A percentile compares a stretch with the other conserved stretches of the same genome.
Conservation (phyloP, 345 rosid species). For the Ceriops decandra region DNA sequence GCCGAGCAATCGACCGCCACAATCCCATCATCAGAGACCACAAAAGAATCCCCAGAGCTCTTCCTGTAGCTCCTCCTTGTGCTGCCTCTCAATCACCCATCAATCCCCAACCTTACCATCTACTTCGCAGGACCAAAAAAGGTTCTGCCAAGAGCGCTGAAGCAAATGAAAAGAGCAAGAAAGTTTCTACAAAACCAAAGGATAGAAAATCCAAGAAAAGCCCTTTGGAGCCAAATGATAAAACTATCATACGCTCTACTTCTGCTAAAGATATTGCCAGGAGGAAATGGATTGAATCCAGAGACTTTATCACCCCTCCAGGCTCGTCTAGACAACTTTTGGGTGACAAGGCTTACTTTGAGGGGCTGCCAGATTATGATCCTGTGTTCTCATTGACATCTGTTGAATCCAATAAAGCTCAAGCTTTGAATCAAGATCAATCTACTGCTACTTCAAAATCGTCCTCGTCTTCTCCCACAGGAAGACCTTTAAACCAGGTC, state of each 20-base stretch:
- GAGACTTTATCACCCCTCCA: constrained; percentile 53
- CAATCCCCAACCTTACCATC: constrained; percentile 39
- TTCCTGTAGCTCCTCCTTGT: constrained; percentile 36
- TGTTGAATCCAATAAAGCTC: constrained; percentile 22
- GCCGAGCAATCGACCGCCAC: constrained; percentile 78
- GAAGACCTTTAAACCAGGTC: constrained; percentile 56
- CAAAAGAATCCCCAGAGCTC: constrained; percentile 46
- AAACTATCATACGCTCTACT: not conserved
- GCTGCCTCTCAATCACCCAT: constrained; percentile 41
- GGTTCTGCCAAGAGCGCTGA: constrained; percentile 16
- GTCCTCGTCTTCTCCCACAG: constrained; percentile 31
- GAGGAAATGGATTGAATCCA: constrained; percentile 40
- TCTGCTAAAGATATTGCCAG: constrained; percentile 12
- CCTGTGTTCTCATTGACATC: constrained; percentile 36
- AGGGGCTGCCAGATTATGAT: constrained; percentile 44
- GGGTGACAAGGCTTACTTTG: constrained; percentile 35
- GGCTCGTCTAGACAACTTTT: constrained; percentile 72
- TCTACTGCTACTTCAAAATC: constrained; percentile 27
- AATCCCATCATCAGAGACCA: constrained; percentile 78
- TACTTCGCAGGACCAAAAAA: constrained; percentile 37
- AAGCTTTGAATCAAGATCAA: constrained; percentile 17
- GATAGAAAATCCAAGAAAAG: constrained; percentile 36
- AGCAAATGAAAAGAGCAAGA: constrained; percentile 15
- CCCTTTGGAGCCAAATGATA: constrained; percentile 12
- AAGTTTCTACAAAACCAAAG: constrained; percentile 9